A percentile compares a stretch with the other conserved stretches of the same genome.
Conservation (phyloP, 139 green algal species). For the Spirogloea muscicola region DNA sequence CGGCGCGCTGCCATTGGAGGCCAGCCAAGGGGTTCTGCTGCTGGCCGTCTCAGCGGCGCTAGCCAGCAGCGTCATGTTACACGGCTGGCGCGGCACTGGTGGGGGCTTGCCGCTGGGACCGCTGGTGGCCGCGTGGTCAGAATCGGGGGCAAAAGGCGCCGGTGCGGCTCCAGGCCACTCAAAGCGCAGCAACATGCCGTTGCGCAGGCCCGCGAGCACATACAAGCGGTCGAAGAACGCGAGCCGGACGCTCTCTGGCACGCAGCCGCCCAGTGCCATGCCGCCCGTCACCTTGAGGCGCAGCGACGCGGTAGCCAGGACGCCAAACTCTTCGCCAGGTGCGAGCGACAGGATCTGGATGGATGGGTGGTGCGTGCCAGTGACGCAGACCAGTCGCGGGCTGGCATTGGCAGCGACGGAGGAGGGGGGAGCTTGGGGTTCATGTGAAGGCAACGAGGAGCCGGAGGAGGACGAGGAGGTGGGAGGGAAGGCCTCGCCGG, state of each 20-base stretch:
- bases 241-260: conserved; percentile 42
- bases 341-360: conserved; percentile 27
- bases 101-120: too few species aligned
- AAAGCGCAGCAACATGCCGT: conserved; percentile 38
- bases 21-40: too few species aligned
- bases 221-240: conserved; percentile 34
- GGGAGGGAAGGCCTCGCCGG: too few species aligned
- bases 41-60: too few species aligned
- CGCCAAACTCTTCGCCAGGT: conserved; percentile 16
- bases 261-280: conserved; percentile 5
- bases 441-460: not conserved
- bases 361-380: conserved; percentile 45
- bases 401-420: not conserved
- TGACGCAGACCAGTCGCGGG: conserved; percentile 17
- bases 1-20: too few species aligned
- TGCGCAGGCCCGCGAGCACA: conserved; percentile 36
- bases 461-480: not conserved
- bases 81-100: too few species aligned
- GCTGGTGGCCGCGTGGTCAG: too few species aligned
- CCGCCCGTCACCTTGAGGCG: not conserved
- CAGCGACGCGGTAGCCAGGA: conserved; percentile 15
- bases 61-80: too few species aligned
- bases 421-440: not conserved
- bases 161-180: conserved; percentile 20
- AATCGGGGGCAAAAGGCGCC: too few species aligned